Evolutionary conservation across 257 asterid species (phyloP), one percentile per base, ranked within the genome.

Genomic region (Penstemon eatonii): DNA sequence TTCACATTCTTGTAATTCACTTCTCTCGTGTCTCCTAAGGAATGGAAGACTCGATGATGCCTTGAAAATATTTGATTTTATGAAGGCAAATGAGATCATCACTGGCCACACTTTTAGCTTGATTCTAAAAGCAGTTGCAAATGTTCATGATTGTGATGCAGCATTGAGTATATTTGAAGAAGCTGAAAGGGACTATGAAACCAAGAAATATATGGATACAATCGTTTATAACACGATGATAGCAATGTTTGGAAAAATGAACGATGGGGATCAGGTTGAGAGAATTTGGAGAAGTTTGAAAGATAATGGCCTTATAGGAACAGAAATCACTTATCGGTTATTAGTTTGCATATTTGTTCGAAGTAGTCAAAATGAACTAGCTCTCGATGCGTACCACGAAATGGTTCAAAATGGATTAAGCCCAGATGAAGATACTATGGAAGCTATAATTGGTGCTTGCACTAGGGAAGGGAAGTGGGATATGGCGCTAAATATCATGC

Each of bases 211-310:
- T 51, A 75, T 91, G 56, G 97, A 91, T 71, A 49, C 66, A 0
- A 52, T 91, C 39, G 96, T 89, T 25, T 91, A 87, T 51, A 91
- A 91, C 83, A 91, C 97, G 0, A 85, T 91, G 95, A 82, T 91
- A 67, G 73, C 96, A 5, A 78, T 79, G 55, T 85, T 72, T 72
- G 91, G 81, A 52, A 87, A 81, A 78, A 75, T 50, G 13, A 78
- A 87, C 47, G 60, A 80, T 52, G 89, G 96, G 95, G 64, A 51
- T 72, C 85, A 71, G 63, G 84, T 77, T 9, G 80, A 80, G 71
- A 85, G 77, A 56, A 76, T 89, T 19, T 91, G 96, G 97, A 84
- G 74, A 76, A 75, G 66, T 18, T 68, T 91, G 73, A 80, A 70
- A 73, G 74, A 67, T 7, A 83, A 75, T 42, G 77, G 84, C 39